Base-by-base conservation (phyloP, 2,329 filamentous ascomycete genomes). In the Ceratocystis variospora region DNA sequence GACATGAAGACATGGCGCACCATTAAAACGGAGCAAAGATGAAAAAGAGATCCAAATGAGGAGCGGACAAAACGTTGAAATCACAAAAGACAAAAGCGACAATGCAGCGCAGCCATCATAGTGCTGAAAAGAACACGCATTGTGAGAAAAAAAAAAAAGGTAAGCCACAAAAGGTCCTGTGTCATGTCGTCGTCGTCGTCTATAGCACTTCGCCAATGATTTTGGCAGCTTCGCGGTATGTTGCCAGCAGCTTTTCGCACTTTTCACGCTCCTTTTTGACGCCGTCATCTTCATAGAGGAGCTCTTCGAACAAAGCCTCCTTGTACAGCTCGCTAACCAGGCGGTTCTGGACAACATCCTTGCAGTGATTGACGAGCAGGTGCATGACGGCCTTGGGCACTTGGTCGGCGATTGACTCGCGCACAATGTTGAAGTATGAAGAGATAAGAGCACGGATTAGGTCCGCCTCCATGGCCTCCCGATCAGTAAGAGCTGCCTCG, bases 341-440 rank as follows among this genome's bases (percentile, higher is more conserved):
- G 59, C 94, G 84, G 77, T 99, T 99, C 77, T 99, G 94, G 41
- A 99, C 92, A 12, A 93, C 93, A 71, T 99, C 94, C 76, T 97
- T 96, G 78, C 90, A 96, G 79, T 96, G 90, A 77, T 99, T 99
- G 74, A 99, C 94, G 44, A 99, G 83, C 61, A 99, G 84, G 75
- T 99, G 94, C 94, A 99, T 99, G 71, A 99, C 88, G 4, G 94
- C 94, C 79, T 99, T 99, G 70, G 94, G 94, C 10, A 99, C 94
- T 77, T 97, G 93, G 74, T 99, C 94, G 57, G 93, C 93, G 72
- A 96, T 96, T n/a, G 90, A 93, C 77, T 99, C 94, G 69, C 94
- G 89, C 61, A 99, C 94, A 73, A 99, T 99, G 76, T 96, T 96
- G 81, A 99, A 99, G 80, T 99, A 99, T 0, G 92, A 96, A 41